These are phyloP conservation scores for Drosera capensis DNA, from an alignment of 148 eudicot genomes.

Conservation along the genomic window DNA sequence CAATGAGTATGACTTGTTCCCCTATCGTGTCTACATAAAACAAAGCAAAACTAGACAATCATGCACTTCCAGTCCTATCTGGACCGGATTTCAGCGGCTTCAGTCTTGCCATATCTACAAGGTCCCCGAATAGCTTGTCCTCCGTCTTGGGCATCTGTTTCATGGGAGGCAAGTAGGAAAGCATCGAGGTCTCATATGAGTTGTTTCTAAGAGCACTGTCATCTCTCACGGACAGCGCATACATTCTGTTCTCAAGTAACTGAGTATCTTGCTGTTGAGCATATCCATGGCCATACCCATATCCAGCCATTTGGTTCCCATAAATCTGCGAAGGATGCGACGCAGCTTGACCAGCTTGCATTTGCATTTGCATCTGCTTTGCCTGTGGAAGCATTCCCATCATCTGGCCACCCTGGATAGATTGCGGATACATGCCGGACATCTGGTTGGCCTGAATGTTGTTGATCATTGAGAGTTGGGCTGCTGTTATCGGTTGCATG, in stretches of 20 bases:
- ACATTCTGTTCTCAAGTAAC: slow-evolving; percentile 47
- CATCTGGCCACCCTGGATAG: slow-evolving; percentile 19
- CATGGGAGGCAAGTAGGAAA: slow-evolving; percentile 45
- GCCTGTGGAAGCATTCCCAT: slow-evolving; percentile 55
- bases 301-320: slow-evolving; percentile 47
- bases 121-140: slow-evolving; percentile 84
- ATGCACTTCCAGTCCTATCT: slow-evolving; percentile 53
- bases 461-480: slow-evolving; percentile 24
- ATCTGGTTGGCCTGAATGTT: slow-evolving; percentile 20
- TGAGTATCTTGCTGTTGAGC: slow-evolving; percentile 50
- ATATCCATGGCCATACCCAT: slow-evolving; percentile 33
- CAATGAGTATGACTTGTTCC: too few species aligned
- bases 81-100: slow-evolving; percentile 47
- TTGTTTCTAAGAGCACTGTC: slow-evolving; percentile 24
- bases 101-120: slow-evolving; percentile 58
- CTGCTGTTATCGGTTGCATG: slow-evolving; percentile 28
- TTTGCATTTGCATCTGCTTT: slow-evolving; percentile 7
- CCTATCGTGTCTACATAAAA: too few species aligned
- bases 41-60: slow-evolving; percentile 10
- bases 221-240: slow-evolving; percentile 49
- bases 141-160: slow-evolving; percentile 52
- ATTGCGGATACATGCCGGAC: slow-evolving; percentile 32
- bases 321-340: slow-evolving; percentile 65
- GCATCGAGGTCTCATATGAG: slow-evolving; percentile 19
- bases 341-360: slow-evolving; percentile 35